Evolutionary conservation across 164 flowering plant genomes (phyloP).

Genomic region (Nelumbo lutea): DNA sequence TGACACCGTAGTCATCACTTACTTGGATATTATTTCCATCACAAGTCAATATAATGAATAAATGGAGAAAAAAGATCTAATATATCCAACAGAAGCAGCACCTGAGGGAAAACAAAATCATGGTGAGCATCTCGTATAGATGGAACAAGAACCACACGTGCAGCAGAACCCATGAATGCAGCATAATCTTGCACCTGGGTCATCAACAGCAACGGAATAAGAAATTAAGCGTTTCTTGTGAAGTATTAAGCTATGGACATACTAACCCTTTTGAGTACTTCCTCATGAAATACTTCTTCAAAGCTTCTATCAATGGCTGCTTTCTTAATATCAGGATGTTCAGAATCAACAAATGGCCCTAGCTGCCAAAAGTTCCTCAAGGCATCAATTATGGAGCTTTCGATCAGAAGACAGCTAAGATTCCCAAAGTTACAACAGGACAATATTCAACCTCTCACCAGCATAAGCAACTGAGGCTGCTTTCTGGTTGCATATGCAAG

Average conservation of each 20-base stretch:
- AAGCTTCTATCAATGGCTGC: slow-evolving; percentile 57
- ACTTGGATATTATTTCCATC: neutral
- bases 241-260: neutral
- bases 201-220: slow-evolving; percentile 3
- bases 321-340: slow-evolving; percentile 83
- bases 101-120: slow-evolving; percentile 98
- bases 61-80: neutral
- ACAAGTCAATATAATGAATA: slow-evolving; percentile 5
- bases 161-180: slow-evolving; percentile 73
- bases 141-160: slow-evolving; percentile 78
- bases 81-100: slow-evolving; percentile 16
- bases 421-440: neutral
- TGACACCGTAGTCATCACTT: neutral
- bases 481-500: slow-evolving; percentile 82
- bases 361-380: slow-evolving; percentile 44
- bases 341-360: slow-evolving; percentile 96
- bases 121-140: slow-evolving; percentile 89
- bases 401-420: slow-evolving; percentile 2
- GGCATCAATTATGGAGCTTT: neutral
- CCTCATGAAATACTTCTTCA: slow-evolving; percentile 67
- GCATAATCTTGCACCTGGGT: slow-evolving; percentile 81
- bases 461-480: slow-evolving; percentile 77
- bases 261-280: slow-evolving; percentile 72
- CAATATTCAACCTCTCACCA: slow-evolving; percentile 40
- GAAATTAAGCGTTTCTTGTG: neutral